Evolutionary conservation across 345 rosid genomes (phyloP), one percentile per base, ranked within the genome.

Genomic region (Pelargonium nanum): DNA sequence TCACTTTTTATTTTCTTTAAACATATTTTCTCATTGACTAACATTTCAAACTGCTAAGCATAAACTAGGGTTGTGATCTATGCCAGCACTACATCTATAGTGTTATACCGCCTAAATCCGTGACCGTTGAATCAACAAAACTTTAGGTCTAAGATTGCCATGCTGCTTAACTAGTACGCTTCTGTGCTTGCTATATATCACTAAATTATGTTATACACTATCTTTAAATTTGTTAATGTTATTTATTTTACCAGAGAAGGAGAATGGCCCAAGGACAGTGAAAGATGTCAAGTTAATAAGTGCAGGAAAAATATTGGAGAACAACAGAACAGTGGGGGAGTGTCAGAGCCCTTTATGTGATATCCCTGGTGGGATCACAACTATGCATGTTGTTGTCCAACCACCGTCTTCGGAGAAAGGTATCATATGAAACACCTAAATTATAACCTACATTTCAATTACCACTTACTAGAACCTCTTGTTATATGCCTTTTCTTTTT

Each of bases 321-420:
- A 87, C 81, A 87, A 66, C 78, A 84, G 80, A 76, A 89, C 87
- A 2, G 68, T 89, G 28, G 85, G 83, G 23, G 97, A 87, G 62
- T 93, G 94, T 67, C 85, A 73, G 65, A 89, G 88, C 68, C 94
- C 97, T 3, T 78, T 93, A 22, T 81, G 86, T 67, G 89, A 83
- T 69, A 73, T 84, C 28, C 89, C 88, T n/a, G 94, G 89, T 24
- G 88, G 91, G 51, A 88, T 93, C 60, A 93, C 94, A 68, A 93
- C 99, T 26, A 93, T 93, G 97, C 99, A 93, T 22, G 97, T 93
- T 24, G 80, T 93, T 70, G 86, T 93, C 76, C 97, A 93, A 72
- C 89, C 89, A 44, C 85, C 89, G 17, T 50, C 87, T 6, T 5
- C 52, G 13, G 97, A 84, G 21, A 93, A 83, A 81, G 99, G 99